Evolutionary conservation across 768 basidiomycete species (phyloP), one percentile per base, ranked within the genome.

Genomic region (Pisolithus microcarpus): DNA sequence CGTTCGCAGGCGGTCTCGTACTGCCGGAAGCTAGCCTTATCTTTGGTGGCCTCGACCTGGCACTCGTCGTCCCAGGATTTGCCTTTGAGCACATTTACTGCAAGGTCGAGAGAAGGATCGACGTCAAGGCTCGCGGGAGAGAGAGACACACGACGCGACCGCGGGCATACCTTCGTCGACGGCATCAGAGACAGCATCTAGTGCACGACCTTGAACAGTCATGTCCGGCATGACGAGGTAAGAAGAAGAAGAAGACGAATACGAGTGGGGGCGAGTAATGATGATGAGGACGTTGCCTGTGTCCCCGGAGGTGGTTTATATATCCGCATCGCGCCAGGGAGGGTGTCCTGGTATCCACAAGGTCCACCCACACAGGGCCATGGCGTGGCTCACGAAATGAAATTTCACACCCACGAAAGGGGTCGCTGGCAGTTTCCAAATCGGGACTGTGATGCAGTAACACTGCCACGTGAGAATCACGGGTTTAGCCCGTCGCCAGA

Each of bases 1-100:
- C 85, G 82, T 49, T 87, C 84, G 59, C 86, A 87, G 7, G 87
- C 87, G 19, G 68, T 73, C 39, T 87, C 82, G 59, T 88, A 90
- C 65, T 87, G 75, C 24, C 87, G 78, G 68, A 88, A 90, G 47
- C 69, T 60, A 10, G 74, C 52, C 65, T 87, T 88, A 71, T 89
- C 82, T 58, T 82, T 85, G 15, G 45, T 19, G 0, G 68, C 63
- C 18, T 74, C 69, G 19, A 46, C 18, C 31, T 46, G 30, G 9
- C 30, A n/a, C 31, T 46, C 18, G 13, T 18, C n/a, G 13, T 46
- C 19, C 45, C 31, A 46, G 7, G 19, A 18, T 36, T 46, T 75
- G 26, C 79, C 80, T 63, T 82, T 86, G 38, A 86, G 69, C 34
- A 80, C 75, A 60, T 89, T 89, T 34, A 89, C 87, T 87, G 57